Conservation (phyloP, 768 basidiomycete species). For the Leccinum pellstonianum region DNA sequence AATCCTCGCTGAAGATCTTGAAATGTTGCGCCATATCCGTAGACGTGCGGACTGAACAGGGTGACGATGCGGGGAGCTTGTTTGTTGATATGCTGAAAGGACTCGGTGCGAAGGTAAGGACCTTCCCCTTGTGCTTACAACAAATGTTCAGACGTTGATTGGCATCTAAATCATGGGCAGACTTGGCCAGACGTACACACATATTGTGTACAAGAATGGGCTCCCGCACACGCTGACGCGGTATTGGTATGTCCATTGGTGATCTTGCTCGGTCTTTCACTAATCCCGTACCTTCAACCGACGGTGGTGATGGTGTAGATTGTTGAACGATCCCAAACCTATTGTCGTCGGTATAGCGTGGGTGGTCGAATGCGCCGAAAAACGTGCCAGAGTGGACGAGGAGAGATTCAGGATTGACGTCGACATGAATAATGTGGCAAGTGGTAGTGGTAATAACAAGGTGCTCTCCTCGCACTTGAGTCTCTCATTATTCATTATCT, state of each 20-base stretch:
- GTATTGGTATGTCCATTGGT: slow-evolving; percentile 51
- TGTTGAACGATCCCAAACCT: slow-evolving; percentile 67
- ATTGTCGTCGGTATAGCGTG: slow-evolving; percentile 80
- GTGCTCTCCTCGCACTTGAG: slow-evolving; percentile 34
- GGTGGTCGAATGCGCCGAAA: slow-evolving; percentile 86
- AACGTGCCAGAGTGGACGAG: slow-evolving; percentile 62
- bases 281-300: neutral
- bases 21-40: slow-evolving; percentile 80
- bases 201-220: slow-evolving; percentile 86
- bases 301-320: slow-evolving; percentile 33
- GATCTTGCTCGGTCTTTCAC: neutral
- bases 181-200: slow-evolving; percentile 73
- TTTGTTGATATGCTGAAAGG: slow-evolving; percentile 82
- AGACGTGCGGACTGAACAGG: slow-evolving; percentile 72
- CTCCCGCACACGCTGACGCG: slow-evolving; percentile 68
- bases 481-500: neutral
- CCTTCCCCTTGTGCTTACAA: slow-evolving; percentile 1
- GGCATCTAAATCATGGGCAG: slow-evolving; percentile 55
- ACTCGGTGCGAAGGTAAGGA: slow-evolving; percentile 74
- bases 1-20: slow-evolving; percentile 50
- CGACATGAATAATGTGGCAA: slow-evolving; percentile 53
- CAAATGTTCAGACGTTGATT: neutral
- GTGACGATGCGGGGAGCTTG: slow-evolving; percentile 75
- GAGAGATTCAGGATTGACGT: slow-evolving; percentile 63
- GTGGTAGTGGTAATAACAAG: slow-evolving; percentile 52